Evolutionary conservation across 192 early-diverging fungal species (phyloP), one percentile per base, ranked within the genome.

Genomic region (Coemansia aciculifera): DNA sequence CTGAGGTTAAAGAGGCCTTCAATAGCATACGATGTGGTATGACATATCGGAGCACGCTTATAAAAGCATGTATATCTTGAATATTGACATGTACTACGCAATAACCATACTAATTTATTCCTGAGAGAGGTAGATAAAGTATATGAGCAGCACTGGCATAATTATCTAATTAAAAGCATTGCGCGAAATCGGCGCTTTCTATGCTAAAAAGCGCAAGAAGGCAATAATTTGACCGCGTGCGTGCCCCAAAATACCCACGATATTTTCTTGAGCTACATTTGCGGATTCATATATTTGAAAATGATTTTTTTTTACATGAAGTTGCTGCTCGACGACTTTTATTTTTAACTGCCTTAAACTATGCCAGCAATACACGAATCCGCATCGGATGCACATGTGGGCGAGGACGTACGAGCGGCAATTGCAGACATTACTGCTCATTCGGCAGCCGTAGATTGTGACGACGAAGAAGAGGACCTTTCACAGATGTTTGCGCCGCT

Each of bases 401-500:
- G 39, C 19, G 36, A 60, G 6, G 59, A 60, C 21, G 34, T 39
- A 21, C 59, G 59, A 3, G 59, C 59, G 36, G 59, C 59, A 12
- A 36, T 60, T 12, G 59, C 59, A 4, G 59, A 60, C 39, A 60
- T 60, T 12, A 39, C n/a, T 9, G 59, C 59, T 10, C 59, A 60
- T 12, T 4, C 59, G n/a, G 34, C 32, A 1, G 4, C 37, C 19
- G 2, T 57, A 39, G 40, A 21, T 9, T 36, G 27, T 10, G 44
- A 37, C 67, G 37, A 60, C 19, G 40, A 59, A 1, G 66, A 68
- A 9, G 43, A 49, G 2, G 72, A 74, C 24, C 19, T 66, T 7
- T 39, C 63, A 7, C 27, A 46, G 29, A 52, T 74, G 42, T 77
- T 92, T 43, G 88, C 88, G 42, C 78, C 81, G 17, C 65, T 92